These are phyloP conservation scores for Lophiostoma macrostomum DNA, from an alignment of 495 filamentous ascomycete genomes.

Conservation along the genomic window DNA sequence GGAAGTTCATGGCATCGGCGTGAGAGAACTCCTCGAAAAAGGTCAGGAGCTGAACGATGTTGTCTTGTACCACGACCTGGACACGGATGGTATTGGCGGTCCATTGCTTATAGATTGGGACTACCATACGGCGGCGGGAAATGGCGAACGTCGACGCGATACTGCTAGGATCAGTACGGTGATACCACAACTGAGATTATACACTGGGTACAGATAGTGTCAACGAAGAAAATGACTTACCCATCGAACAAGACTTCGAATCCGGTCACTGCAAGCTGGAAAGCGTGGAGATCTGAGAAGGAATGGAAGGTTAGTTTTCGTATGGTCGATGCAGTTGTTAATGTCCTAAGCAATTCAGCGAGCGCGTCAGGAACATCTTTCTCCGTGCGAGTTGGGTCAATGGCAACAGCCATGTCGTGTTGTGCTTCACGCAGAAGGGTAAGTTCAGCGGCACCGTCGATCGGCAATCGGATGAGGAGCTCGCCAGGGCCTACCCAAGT, in stretches of 20 bases:
- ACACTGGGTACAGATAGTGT: background rate
- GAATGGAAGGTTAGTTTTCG: slow-evolving; percentile 38
- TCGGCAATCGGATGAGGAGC: slow-evolving; percentile 40
- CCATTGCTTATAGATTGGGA: slow-evolving; percentile 91
- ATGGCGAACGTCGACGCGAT: slow-evolving; percentile 72
- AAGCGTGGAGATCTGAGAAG: slow-evolving; percentile 64
- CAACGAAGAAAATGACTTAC: slow-evolving; percentile 33
- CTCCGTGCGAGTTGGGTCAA: slow-evolving; percentile 32
- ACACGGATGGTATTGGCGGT: slow-evolving; percentile 70
- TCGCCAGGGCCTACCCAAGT: slow-evolving; percentile 35
- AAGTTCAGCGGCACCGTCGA: slow-evolving; percentile 29
- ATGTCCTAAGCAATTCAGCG: slow-evolving; percentile 30
- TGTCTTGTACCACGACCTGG: slow-evolving; percentile 73
- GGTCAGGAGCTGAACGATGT: slow-evolving; percentile 67
- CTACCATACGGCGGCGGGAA: slow-evolving; percentile 77
- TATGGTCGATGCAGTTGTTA: slow-evolving; percentile 33
- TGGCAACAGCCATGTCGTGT: slow-evolving; percentile 36
- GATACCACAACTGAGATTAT: background rate
- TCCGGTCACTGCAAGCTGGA: slow-evolving; percentile 73
- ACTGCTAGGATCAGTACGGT: slow-evolving; percentile 36
- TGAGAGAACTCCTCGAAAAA: slow-evolving; percentile 83
- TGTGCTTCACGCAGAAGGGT: slow-evolving; percentile 40
- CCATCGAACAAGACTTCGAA: slow-evolving; percentile 73
- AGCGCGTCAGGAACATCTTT: slow-evolving; percentile 32
- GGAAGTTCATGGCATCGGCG: slow-evolving; percentile 82